Conservation (phyloP, 2,329 filamentous ascomycete genomes). For the Didymella arachidicola region DNA sequence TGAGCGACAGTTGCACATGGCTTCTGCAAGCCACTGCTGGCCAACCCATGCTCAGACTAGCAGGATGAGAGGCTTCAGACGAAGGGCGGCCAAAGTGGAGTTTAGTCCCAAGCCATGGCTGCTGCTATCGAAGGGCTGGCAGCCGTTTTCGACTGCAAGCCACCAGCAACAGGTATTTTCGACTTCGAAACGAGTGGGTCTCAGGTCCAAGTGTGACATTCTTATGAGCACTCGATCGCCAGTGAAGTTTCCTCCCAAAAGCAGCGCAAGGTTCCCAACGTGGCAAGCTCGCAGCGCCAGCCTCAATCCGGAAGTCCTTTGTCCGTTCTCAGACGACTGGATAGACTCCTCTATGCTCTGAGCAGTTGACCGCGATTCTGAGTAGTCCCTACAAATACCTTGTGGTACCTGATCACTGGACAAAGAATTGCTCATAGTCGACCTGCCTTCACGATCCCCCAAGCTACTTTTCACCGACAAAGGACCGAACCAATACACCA, state of each 20-base stretch:
- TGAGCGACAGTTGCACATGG: conserved; percentile 36
- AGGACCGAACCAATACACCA: conserved; percentile 44
- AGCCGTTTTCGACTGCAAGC: conserved; percentile 44
- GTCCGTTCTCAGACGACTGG: conserved; percentile 50
- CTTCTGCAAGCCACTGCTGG: conserved; percentile 34
- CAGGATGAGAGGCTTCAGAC: conserved; percentile 25
- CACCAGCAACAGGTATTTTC: conserved; percentile 37
- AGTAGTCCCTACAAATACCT: conserved; percentile 52
- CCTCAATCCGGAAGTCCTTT: conserved; percentile 52
- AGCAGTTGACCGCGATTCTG: conserved; percentile 45
- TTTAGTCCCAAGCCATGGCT: conserved; percentile 35
- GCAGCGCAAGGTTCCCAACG: conserved; percentile 43
- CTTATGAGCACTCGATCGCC: conserved; percentile 31
- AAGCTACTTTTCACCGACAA: conserved; percentile 43
- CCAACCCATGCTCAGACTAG: conserved; percentile 30
- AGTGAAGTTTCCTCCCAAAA: conserved; percentile 41
- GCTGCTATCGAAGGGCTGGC: conserved; percentile 34
- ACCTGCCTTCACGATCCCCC: conserved; percentile 44
- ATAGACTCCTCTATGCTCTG: conserved; percentile 44
- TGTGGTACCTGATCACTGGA: conserved; percentile 42
- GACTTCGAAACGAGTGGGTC: conserved; percentile 33
- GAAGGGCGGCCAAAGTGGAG: conserved; percentile 34
- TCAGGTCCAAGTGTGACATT: conserved; percentile 18
- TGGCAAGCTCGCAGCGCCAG: conserved; percentile 44
- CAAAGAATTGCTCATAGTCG: conserved; percentile 48